phyloP scores from a whole-genome alignment of 495 filamentous ascomycete species.

The Schizothecium vesticola region DNA sequence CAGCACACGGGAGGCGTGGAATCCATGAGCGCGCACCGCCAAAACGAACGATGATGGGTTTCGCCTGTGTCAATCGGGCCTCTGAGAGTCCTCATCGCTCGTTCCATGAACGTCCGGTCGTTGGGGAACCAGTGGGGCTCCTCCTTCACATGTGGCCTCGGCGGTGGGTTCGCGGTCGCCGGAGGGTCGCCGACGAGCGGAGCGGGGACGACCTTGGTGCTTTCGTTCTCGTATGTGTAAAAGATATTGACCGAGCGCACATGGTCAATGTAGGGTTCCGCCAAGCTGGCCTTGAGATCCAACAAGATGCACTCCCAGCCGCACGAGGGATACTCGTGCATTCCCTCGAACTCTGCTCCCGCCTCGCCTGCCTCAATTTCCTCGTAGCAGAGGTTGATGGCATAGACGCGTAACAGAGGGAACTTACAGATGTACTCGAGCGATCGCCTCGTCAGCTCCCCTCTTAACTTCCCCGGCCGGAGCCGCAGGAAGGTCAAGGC shows the following conservation, averaged over 20 bases:
- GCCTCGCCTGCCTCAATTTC: too few relatives aligned
- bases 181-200: too few relatives aligned
- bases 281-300: too few relatives aligned
- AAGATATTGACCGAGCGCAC: not conserved
- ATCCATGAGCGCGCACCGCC: not conserved
- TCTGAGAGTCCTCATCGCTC: too few relatives aligned
- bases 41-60: too few relatives aligned
- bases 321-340: not conserved
- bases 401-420: slow-evolving; percentile 15
- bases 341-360: not conserved
- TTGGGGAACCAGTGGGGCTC: too few relatives aligned
- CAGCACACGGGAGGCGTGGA: not conserved
- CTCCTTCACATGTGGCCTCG: too few relatives aligned
- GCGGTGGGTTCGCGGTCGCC: too few relatives aligned
- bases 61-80: too few relatives aligned
- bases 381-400: too few relatives aligned
- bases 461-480: not conserved
- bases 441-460: slow-evolving; percentile 16
- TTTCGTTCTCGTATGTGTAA: not conserved
- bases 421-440: slow-evolving; percentile 23
- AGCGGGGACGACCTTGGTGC: not conserved
- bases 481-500: slow-evolving; percentile 28
- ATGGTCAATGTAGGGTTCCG: not conserved
- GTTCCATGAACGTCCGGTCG: too few relatives aligned
- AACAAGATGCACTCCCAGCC: not conserved